These are phyloP conservation scores for Arthonia radiata DNA, from an alignment of 495 filamentous ascomycete genomes.

Conservation along the genomic window DNA sequence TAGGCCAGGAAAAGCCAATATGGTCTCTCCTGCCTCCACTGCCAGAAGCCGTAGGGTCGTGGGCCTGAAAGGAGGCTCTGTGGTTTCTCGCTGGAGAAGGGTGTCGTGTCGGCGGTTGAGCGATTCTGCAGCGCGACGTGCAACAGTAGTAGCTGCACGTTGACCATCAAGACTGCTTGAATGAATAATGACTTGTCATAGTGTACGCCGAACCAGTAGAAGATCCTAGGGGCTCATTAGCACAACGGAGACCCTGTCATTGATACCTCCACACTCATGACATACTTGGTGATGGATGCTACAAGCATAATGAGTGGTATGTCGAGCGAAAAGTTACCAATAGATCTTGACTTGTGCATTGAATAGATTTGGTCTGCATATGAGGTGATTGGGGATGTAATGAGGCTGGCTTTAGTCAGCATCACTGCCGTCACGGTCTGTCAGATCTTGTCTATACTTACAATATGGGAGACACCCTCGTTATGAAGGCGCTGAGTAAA, in stretches of 20 bases:
- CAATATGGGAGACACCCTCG: too few species aligned
- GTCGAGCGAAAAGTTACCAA: constrained; percentile 70
- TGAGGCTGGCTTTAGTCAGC: too few species aligned
- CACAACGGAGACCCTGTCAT: too few species aligned
- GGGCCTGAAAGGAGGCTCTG: constrained; percentile 10
- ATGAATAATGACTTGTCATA: constrained; percentile 59
- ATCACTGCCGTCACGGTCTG: too few species aligned
- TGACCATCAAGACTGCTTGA: constrained; percentile 70
- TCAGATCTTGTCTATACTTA: too few species aligned
- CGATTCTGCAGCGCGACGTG: constrained; percentile 81
- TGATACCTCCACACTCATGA: too few species aligned
- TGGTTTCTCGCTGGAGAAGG: constrained; percentile 25
- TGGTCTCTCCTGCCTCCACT: constrained; percentile 64
- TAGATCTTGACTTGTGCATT: constrained; percentile 59
- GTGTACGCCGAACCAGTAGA: constrained; percentile 79
- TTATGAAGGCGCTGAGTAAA: too few species aligned
- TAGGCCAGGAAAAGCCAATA: constrained; percentile 76
- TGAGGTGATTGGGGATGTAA: constrained; percentile 62
- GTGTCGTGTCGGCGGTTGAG: constrained; percentile 29
- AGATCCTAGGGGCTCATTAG: too few species aligned
- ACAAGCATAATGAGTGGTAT: constrained; percentile 96
- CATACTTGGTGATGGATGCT: constrained; percentile 70
- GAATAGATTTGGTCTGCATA: constrained; percentile 81
- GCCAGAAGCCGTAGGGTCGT: constrained; percentile 81
- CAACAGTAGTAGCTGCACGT: constrained; percentile 55